phyloP scores from a whole-genome alignment of 1,284 basidiomycete species.

The Singerocomus inundabilis region DNA sequence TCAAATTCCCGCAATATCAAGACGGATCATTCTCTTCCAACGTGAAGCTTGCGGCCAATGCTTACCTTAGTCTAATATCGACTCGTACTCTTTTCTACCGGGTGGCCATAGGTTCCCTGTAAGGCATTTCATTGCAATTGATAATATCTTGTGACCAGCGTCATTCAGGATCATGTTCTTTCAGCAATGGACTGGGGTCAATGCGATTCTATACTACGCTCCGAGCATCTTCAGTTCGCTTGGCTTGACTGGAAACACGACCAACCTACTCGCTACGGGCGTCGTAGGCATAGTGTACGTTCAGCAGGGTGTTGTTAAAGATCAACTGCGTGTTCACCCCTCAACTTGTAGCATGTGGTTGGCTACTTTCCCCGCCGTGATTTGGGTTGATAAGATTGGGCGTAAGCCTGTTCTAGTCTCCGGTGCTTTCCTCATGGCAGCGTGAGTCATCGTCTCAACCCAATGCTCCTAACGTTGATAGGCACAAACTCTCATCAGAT shows the following conservation, averaged over 20 bases:
- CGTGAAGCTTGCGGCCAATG: constrained; percentile 59
- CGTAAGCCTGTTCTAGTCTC: constrained; percentile 69
- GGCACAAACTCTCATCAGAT: constrained; percentile 32
- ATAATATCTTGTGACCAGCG: constrained; percentile 2
- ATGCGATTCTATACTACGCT: constrained; percentile 70
- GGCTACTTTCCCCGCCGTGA: constrained; percentile 70
- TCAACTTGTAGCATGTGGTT: constrained; percentile 60
- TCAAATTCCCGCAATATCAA: constrained; percentile 63
- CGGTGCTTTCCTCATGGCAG: constrained; percentile 70
- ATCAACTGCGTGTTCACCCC: neutral
- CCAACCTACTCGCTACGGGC: constrained; percentile 72
- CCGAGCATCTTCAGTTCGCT: constrained; percentile 62
- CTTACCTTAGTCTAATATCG: constrained; percentile 55
- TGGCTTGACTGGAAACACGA: constrained; percentile 57
- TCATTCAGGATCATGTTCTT: constrained; percentile 64
- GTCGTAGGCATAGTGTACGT: constrained; percentile 77
- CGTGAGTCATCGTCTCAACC: constrained; percentile 31
- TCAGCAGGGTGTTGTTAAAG: neutral
- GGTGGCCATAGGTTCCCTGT: constrained; percentile 58
- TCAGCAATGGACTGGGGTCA: constrained; percentile 68
- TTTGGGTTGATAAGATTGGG: constrained; percentile 71
- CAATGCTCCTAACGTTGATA: neutral
- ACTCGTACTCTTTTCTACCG: constrained; percentile 55
- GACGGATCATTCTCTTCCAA: constrained; percentile 56
- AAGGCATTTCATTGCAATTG: constrained; percentile 19